Base-by-base conservation (phyloP, 2,329 filamentous ascomycete genomes). In the Onygenales sp. region DNA sequence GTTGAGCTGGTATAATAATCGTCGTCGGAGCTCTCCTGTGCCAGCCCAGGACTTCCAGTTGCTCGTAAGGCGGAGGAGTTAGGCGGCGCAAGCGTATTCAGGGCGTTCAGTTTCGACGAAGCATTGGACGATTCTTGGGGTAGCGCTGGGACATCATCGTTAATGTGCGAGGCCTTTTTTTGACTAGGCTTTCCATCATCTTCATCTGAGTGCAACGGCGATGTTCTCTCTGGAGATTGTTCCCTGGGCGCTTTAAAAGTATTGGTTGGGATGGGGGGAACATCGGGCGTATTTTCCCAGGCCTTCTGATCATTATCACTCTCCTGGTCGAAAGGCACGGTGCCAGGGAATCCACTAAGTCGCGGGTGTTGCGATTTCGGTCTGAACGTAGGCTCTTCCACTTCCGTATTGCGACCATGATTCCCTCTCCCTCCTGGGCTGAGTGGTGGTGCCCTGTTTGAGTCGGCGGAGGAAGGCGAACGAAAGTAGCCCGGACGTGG, bases 401-500 rank as follows among this genome's bases (percentile, higher is more conserved):
- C 58, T 46, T 72, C 70, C 6, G 69, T 65, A 36, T 61, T 66
- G 50, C 46, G 63, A 38, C 62, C 62, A 13, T 59, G 50, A 10
- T 54, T 55, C 44, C 68, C 17, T 17, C 17, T 68, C 42, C 67
- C 55, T 57, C 68, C 77, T 69, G 57, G 76, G 63, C 59, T 69
- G 33, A 48, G 33, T 63, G 61, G 65, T 33, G 65, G 58, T 43
- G 69, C 54, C 6, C 61, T 63, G 41, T 70, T 63, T 33, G 68
- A 64, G 63, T 72, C 60, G 60, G 86, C 85, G 51, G 82, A 76
- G 42, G 85, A 89, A 61, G 86, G 72, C 52, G 86, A 86, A 42
- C 89, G 85, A 66, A 91, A 91, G 70, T 89, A 95, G 14, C 86
- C 87, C 3, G 88, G 87, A 58, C 89, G 82, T 59, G 82, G 84